A percentile compares a stretch with the other conserved stretches of the same genome.
Evolutionary conservation across 2,329 filamentous ascomycete species (phyloP).

Genomic region (Fusarium sp.): DNA sequence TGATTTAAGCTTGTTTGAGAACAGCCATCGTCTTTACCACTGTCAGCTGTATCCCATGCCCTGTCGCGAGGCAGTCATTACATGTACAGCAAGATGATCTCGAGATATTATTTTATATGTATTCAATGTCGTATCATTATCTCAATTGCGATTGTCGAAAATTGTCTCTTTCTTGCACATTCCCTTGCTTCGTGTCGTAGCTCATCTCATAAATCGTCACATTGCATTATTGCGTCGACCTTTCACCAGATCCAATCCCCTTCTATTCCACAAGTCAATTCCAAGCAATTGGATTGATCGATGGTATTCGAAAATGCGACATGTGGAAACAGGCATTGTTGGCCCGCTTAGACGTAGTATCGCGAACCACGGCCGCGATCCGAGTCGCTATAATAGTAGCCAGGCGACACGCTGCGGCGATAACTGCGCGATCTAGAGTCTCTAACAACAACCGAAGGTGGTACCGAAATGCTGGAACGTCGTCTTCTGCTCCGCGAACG

Average conservation of each 20-base stretch:
- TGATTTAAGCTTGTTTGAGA: background rate
- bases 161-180: background rate
- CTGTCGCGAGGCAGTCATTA: background rate
- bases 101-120: background rate
- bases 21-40: background rate
- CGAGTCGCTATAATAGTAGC: conserved; percentile 29
- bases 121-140: background rate
- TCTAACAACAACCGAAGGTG: conserved; percentile 39
- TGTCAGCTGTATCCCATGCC: background rate
- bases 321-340: background rate
- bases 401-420: conserved; percentile 26
- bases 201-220: conserved; percentile 26
- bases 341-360: conserved; percentile 24
- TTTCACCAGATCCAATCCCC: background rate
- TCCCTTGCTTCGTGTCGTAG: background rate
- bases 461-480: conserved; percentile 40
- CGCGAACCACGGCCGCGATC: conserved; percentile 26
- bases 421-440: conserved; percentile 37
- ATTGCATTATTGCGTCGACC: background rate
- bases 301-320: background rate
- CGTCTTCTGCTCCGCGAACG: conserved; percentile 40
- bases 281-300: background rate
- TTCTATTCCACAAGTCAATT: background rate
- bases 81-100: background rate
- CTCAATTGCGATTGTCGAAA: background rate